Percentiles rank a stretch among this genome's conserved stretches.
These are phyloP conservation scores for Claviceps spartinae DNA, from an alignment of 2,329 filamentous ascomycete species.

Conservation along the genomic window DNA sequence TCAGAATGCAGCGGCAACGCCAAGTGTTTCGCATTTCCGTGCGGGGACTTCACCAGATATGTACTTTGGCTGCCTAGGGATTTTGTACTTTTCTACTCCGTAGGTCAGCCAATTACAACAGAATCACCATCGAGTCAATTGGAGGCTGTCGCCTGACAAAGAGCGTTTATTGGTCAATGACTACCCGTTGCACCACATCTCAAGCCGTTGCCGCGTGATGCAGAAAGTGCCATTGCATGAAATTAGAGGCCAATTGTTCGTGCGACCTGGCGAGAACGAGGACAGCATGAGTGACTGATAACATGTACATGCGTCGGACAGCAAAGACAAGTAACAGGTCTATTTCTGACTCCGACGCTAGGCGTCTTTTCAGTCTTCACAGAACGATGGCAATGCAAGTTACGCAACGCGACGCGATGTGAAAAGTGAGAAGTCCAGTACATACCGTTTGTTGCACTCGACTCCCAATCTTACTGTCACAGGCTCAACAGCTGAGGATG, in stretches of 20 bases:
- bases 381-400: background rate
- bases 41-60: background rate
- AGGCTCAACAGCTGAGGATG: no score
- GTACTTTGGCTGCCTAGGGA: no score
- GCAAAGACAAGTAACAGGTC: background rate
- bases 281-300: background rate
- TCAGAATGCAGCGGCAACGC: background rate
- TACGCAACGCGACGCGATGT: no score
- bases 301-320: background rate
- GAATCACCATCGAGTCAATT: background rate
- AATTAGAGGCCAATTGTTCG: background rate
- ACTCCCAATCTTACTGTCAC: no score
- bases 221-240: background rate
- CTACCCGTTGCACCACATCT: background rate
- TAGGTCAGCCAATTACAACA: background rate
- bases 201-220: conserved; percentile 1
- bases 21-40: background rate
- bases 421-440: no score
- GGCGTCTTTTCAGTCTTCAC: background rate
- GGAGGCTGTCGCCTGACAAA: background rate
- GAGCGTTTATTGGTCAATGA: conserved; percentile 3
- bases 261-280: background rate
- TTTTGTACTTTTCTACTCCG: background rate
- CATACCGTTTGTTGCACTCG: no score
- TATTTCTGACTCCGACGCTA: background rate